phyloP scores from a whole-genome alignment of 345 rosid genomes.

The Hirschfeldia incana region DNA sequence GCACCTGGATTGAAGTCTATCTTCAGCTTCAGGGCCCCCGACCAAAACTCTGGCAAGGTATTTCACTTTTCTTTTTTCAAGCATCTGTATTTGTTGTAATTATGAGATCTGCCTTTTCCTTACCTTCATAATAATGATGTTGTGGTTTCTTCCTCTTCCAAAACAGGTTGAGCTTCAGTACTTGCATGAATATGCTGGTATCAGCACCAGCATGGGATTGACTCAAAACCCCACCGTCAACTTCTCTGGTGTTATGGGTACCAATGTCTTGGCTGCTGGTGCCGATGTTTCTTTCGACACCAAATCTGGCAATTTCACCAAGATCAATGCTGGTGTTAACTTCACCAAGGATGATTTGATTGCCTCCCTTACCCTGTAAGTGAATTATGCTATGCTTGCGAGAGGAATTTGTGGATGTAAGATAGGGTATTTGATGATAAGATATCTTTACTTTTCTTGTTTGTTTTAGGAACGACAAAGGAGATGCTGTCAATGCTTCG shows the following conservation, averaged over 20 bases:
- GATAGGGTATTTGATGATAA: neutral
- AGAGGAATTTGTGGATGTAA: neutral
- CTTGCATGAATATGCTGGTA: conserved; percentile 82
- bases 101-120: neutral
- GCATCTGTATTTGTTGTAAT: neutral
- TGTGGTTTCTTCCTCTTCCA: neutral
- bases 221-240: conserved; percentile 77
- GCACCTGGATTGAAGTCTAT: conserved; percentile 88
- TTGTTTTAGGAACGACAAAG: conserved; percentile 72
- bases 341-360: conserved; percentile 66
- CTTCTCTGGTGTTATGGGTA: conserved; percentile 81
- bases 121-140: neutral
- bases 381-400: neutral
- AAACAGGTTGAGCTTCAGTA: conserved; percentile 84
- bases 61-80: neutral
- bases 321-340: conserved; percentile 78
- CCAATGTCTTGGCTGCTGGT: conserved; percentile 60
- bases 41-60: conserved; percentile 96
- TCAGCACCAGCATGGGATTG: conserved; percentile 79
- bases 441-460: neutral
- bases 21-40: conserved; percentile 79
- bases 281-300: conserved; percentile 81
- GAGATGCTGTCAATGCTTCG: conserved; percentile 62
- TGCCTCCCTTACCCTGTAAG: conserved; percentile 76
- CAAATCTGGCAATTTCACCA: conserved; percentile 71